A percentile compares a stretch with the other conserved stretches of the same genome.
These are phyloP conservation scores for Auricularia sp. DNA, from an alignment of 768 basidiomycete species.

Conservation along the genomic window DNA sequence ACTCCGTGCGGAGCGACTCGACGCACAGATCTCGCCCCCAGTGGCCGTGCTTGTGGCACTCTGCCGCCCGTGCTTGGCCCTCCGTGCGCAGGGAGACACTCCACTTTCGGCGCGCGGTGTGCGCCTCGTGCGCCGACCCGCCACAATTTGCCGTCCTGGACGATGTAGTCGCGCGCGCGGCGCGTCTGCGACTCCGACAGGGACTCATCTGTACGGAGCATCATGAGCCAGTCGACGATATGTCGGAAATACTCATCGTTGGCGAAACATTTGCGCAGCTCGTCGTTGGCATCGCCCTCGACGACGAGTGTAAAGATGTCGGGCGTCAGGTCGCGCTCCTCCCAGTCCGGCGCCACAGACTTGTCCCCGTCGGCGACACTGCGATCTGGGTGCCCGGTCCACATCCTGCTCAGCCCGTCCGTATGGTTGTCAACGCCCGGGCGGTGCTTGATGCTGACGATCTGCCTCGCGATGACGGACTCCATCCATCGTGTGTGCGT, in stretches of 20 bases:
- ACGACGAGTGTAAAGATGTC: constrained; percentile 5
- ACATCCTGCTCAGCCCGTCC: constrained; percentile 15
- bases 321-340: constrained; percentile 9
- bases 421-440: constrained; percentile 16
- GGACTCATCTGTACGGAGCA: background rate
- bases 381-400: background rate
- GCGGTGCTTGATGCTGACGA: constrained; percentile 15
- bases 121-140: constrained; percentile 7
- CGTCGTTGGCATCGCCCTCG: no score
- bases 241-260: constrained; percentile 10
- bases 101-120: background rate
- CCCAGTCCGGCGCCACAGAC: constrained; percentile 22
- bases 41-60: constrained; percentile 5
- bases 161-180: background rate
- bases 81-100: constrained; percentile 5
- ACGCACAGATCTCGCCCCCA: constrained; percentile 6
- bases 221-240: constrained; percentile 8
- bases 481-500: constrained; percentile 29
- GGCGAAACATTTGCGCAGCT: constrained; percentile 3
- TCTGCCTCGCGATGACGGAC: constrained; percentile 19
- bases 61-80: background rate
- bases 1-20: background rate
- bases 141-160: constrained; percentile 15
- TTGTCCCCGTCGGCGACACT: constrained; percentile 9
- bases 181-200: background rate